These are phyloP conservation scores for Candida sojae DNA, from an alignment of 1,139 yeast species.

Conservation along the genomic window DNA sequence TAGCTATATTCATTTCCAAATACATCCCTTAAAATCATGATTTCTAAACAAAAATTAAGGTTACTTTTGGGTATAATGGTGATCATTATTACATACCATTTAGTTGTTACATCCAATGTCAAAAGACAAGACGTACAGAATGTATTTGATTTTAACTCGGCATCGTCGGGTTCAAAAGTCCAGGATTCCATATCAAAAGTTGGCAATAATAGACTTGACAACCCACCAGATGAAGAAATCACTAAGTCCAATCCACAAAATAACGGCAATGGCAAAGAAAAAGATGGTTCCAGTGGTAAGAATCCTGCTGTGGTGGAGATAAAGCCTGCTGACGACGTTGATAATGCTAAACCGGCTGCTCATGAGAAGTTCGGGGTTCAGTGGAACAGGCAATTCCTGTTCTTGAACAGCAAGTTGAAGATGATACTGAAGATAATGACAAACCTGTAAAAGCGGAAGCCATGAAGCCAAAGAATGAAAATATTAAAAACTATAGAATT, in stretches of 20 bases:
- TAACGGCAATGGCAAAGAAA: not conserved
- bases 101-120: not conserved
- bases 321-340: not conserved
- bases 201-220: slow-evolving; percentile 7
- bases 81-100: not conserved
- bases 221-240: slow-evolving; percentile 10
- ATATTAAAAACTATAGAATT: slow-evolving; percentile 26
- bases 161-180: slow-evolving; percentile 1
- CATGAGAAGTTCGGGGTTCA: not conserved
- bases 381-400: not conserved
- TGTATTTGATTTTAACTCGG: not conserved
- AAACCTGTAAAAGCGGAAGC: not conserved
- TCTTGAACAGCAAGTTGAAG: not conserved
- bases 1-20: no score
- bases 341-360: not conserved
- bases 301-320: not conserved
- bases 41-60: not conserved
- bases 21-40: not conserved
- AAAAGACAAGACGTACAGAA: slow-evolving; percentile 1
- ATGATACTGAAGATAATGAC: slow-evolving; percentile 1
- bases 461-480: slow-evolving; percentile 1
- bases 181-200: slow-evolving; percentile 1
- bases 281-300: not conserved
- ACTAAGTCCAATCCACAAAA: slow-evolving; percentile 10
- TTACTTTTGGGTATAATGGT: not conserved